Percentiles rank a stretch among this genome's conserved stretches.
Evolutionary conservation across 164 flowering plant genomes (phyloP).

Genomic region (Dillenia suffruticosa): DNA sequence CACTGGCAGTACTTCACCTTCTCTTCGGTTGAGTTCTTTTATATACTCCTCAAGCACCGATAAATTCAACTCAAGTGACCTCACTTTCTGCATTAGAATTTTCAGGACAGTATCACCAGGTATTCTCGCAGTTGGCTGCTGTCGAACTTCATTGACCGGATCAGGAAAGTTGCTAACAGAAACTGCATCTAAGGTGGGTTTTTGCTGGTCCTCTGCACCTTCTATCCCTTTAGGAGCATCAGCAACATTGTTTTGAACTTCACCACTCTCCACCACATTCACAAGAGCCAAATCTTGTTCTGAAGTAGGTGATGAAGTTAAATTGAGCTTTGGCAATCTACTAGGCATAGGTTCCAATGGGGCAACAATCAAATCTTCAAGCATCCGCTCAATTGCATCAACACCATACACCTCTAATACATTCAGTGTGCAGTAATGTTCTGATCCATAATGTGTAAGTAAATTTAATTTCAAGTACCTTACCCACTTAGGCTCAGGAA

Average conservation of each 20-base stretch:
- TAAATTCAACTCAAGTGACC: slow-evolving; percentile 60
- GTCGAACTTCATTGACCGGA: slow-evolving; percentile 45
- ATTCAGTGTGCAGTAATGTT: slow-evolving; percentile 80
- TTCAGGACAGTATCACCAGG: slow-evolving; percentile 71
- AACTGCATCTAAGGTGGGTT: slow-evolving; percentile 20
- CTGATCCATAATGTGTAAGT: slow-evolving; percentile 78
- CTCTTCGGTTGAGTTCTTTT: slow-evolving; percentile 51
- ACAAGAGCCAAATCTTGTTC: slow-evolving; percentile 15
- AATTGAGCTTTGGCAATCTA: slow-evolving; percentile 25
- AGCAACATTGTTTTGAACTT: slow-evolving; percentile 19
- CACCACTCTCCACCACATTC: slow-evolving; percentile 17
- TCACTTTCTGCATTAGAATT: slow-evolving; percentile 80
- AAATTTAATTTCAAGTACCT: slow-evolving; percentile 67
- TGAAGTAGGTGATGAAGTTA: slow-evolving; percentile 22
- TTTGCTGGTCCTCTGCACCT: slow-evolving; percentile 24
- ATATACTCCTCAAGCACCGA: slow-evolving; percentile 70
- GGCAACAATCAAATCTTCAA: slow-evolving; percentile 65
- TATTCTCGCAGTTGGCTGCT: slow-evolving; percentile 51
- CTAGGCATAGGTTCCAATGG: slow-evolving; percentile 30
- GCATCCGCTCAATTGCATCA: slow-evolving; percentile 80
- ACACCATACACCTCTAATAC: slow-evolving; percentile 70
- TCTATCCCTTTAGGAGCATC: slow-evolving; percentile 24
- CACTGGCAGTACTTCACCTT: slow-evolving; percentile 46
- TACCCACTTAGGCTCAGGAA: slow-evolving; percentile 78
- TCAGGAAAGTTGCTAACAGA: slow-evolving; percentile 29